phyloP scores from a whole-genome alignment of 176 grass and related monocot genomes.

The Pontederia paniculata region DNA sequence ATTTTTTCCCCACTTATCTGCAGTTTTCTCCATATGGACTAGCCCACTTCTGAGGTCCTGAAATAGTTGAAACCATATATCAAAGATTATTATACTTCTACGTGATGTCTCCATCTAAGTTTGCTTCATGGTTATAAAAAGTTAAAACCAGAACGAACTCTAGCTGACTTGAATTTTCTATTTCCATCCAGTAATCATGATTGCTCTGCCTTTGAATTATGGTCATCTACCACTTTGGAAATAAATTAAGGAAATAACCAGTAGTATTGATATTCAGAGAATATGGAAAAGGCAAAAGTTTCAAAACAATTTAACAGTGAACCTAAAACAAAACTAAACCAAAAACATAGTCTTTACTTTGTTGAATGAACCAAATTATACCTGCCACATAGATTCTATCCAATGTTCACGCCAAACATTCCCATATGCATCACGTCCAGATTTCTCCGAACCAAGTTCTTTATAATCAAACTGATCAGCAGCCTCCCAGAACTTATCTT shows the following conservation, averaged over 20 bases:
- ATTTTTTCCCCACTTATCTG: conserved; percentile 97
- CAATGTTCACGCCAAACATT: conserved; percentile 95
- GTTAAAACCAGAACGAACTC: no score
- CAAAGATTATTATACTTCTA: background rate
- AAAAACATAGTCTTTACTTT: no score
- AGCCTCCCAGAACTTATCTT: conserved; percentile 99
- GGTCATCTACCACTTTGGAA: no score
- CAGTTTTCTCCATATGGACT: conserved; percentile 90
- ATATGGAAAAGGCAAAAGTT: no score
- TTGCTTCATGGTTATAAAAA: no score
- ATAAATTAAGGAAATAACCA: no score
- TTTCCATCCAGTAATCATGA: no score
- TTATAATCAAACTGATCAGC: conserved; percentile 83
- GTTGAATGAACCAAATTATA: conserved; percentile 15
- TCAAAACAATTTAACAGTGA: no score
- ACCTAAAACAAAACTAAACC: no score
- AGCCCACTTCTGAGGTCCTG: conserved; percentile 62
- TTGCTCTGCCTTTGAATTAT: no score
- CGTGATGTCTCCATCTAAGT: background rate
- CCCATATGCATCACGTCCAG: conserved; percentile 71
- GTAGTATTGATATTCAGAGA: no score
- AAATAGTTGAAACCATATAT: background rate
- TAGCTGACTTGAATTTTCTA: no score
- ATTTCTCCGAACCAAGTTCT: conserved; percentile 93
- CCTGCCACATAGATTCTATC: conserved; percentile 96